These are phyloP conservation scores for Yarrowia deformans DNA, from an alignment of 805 yeast species.

Conservation along the genomic window DNA sequence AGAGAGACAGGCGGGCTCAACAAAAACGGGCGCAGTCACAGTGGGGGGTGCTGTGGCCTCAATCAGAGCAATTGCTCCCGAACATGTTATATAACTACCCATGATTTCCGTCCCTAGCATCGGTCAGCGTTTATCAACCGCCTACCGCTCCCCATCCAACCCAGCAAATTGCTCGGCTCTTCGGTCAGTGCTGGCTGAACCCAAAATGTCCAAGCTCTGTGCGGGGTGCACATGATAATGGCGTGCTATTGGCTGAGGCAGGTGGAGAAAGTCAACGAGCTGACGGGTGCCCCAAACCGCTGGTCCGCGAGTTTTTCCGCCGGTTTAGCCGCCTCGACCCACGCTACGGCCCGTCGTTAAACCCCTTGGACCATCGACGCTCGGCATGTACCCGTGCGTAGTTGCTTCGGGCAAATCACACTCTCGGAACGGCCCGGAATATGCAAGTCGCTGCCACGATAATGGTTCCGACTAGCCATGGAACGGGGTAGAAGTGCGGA, in stretches of 20 bases:
- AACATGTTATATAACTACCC: neutral
- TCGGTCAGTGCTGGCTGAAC: constrained; percentile 20
- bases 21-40: neutral
- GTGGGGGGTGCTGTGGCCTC: neutral
- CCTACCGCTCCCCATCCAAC: too few relatives aligned
- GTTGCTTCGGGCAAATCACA: constrained; percentile 28
- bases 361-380: neutral
- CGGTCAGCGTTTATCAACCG: neutral
- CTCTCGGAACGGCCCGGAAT: constrained; percentile 29
- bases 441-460: constrained; percentile 31
- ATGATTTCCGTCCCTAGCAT: too few relatives aligned
- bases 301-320: neutral
- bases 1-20: neutral
- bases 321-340: neutral
- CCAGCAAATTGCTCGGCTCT: constrained; percentile 35
- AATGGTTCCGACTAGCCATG: constrained; percentile 7
- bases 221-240: constrained; percentile 36
- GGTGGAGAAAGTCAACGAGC: constrained; percentile 1
- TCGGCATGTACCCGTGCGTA: neutral
- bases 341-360: too few relatives aligned
- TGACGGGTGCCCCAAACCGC: constrained; percentile 1
- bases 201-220: constrained; percentile 20
- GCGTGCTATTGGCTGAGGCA: constrained; percentile 37
- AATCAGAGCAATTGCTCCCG: neutral
- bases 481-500: constrained; percentile 6